Evolutionary conservation across 2,329 filamentous ascomycete genomes (phyloP), one percentile per base, ranked within the genome.

Genomic region (Fusarium staphyleae): DNA sequence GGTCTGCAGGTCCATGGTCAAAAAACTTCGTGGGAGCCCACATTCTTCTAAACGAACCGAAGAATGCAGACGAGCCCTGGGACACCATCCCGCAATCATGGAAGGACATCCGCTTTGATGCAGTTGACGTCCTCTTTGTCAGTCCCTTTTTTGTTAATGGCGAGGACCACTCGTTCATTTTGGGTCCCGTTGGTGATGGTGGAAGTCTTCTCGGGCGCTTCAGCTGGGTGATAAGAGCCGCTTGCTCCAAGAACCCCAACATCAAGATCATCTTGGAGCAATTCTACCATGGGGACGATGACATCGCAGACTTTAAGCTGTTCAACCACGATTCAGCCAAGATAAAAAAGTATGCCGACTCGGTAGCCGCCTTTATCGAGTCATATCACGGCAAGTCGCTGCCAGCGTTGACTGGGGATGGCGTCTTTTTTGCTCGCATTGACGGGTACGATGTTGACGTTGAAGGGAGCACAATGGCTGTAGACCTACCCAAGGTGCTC

Each of bases 241-340:
- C 48, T n/a, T 40, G 48, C n/a, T 37, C 48, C n/a, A 39, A 30
- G 32, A 50, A 50, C 7, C 48, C 48, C 24, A 39, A 33, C 16
- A 32, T 50, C 32, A 50, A 39, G 7, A 50, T 50, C 18, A 30
- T 50, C 18, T 14, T 50, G 26, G 48, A 50, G 3, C 48, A 50
- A 16, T 50, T 50, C 34, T 37, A 32, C 5, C 7, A 14, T 6
- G 19, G 32, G 4, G 22, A 14, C 11, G 3, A 9, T 5, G 26
- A 14, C 6, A 22, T 6, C 12, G 3, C 7, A 2, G 14, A 30
- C 11, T 35, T 33, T 37, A 14, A 10, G 3, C 4, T 14, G 24
- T 29, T 33, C 6, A 9, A 28, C 33, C 19, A 33, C 8, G 6
- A 32, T n/a, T n/a, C n/a, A 7, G 24, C 4, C n/a, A 50, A 33